phyloP scores from a whole-genome alignment of 73 alveolate genomes.

The Tetrahymena thermophila region DNA sequence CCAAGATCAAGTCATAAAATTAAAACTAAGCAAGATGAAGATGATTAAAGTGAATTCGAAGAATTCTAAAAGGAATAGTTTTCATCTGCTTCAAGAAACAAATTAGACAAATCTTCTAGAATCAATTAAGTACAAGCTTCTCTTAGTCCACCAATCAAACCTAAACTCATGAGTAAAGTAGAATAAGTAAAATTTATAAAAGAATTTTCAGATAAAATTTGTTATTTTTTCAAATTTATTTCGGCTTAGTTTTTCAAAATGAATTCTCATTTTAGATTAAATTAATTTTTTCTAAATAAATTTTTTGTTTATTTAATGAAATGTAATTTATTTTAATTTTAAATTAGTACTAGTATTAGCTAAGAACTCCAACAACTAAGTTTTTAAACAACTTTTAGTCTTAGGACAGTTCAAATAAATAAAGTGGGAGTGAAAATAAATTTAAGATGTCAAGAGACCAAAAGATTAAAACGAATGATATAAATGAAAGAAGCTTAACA shows the following conservation, averaged over 20 bases:
- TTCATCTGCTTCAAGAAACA: not conserved
- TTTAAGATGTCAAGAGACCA: not conserved
- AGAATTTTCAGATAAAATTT: too few species aligned
- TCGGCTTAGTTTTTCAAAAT: too few species aligned
- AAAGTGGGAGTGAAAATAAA: not conserved
- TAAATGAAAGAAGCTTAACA: not conserved
- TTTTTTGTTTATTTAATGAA: too few species aligned
- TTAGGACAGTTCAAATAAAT: not conserved
- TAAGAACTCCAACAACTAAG: not conserved
- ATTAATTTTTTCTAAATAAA: too few species aligned
- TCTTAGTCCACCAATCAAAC: not conserved
- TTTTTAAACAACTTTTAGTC: not conserved
- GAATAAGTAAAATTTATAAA: not conserved
- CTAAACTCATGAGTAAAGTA: not conserved
- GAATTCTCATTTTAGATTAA: too few species aligned
- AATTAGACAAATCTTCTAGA: not conserved
- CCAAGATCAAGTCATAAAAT: not conserved
- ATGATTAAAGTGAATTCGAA: not conserved
- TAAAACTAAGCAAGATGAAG: not conserved
- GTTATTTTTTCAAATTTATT: too few species aligned
- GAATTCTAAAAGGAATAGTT: not conserved
- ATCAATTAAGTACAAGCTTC: not conserved
- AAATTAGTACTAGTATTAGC: not conserved
- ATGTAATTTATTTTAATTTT: too few species aligned
- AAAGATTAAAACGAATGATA: not conserved